These are phyloP conservation scores for Primulina eburnea DNA, from an alignment of 257 asterid genomes.

Conservation along the genomic window DNA sequence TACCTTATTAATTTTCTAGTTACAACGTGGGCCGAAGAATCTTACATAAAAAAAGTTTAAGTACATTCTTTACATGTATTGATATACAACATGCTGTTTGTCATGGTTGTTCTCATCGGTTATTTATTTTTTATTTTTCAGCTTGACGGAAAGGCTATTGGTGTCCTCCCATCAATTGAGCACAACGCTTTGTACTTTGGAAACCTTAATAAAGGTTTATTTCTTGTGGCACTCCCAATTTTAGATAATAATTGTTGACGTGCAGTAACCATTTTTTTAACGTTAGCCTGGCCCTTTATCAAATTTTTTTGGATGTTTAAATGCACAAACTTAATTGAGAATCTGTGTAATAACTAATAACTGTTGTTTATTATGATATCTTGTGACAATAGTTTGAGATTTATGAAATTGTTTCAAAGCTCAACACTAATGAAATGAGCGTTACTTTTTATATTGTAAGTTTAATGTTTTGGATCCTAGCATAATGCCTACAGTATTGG, in stretches of 20 bases:
- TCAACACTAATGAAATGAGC: conserved; percentile 8
- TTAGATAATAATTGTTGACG: conserved; percentile 6
- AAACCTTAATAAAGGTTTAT: conserved; percentile 84
- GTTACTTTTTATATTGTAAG: not conserved
- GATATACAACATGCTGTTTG: not conserved
- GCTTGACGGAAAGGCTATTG: conserved; percentile 84
- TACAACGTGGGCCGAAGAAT: conserved; percentile 1
- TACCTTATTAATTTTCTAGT: not conserved
- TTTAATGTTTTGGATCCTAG: not conserved
- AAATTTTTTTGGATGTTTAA: conserved; percentile 10
- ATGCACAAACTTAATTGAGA: not conserved
- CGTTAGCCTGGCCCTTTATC: not conserved
- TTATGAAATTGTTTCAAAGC: not conserved
- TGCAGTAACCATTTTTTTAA: not conserved
- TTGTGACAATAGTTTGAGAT: conserved; percentile 10
- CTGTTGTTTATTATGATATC: not conserved
- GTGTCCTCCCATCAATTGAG: conserved; percentile 78
- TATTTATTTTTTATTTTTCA: conserved; percentile 33
- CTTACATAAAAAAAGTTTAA: not conserved
- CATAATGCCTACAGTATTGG: not conserved
- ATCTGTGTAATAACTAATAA: conserved; percentile 4
- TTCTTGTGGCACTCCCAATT: conserved; percentile 11
- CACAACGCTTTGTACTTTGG: conserved; percentile 74
- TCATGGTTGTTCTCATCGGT: not conserved
- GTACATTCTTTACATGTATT: not conserved